Evolutionary conservation across 257 asterid species (phyloP), one percentile per base, ranked within the genome.

Genomic region (Echites panduratus): DNA sequence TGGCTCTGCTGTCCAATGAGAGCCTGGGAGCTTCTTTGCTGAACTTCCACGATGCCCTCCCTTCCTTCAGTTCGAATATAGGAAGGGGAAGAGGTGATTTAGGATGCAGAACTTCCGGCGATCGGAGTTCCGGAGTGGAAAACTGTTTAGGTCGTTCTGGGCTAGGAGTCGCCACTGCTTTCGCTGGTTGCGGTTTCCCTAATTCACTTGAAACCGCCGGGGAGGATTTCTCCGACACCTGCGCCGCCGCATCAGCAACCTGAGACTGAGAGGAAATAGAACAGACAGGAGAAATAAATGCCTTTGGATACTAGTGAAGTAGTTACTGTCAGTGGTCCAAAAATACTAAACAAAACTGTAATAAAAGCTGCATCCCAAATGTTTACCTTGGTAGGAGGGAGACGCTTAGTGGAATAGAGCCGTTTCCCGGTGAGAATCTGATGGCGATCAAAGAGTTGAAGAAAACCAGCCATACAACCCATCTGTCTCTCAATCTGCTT

Each of bases 1-100:
- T 89, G 47, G 98, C 98, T 77, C 96, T 79, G 79, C 99, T 94
- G 78, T 94, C 99, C 24, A 94, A 82, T 7, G 99, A 94, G 40
- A 94, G 93, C 84, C 99, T 84, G 1, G 96, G 97, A 24, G 96
- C 80, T 74, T 94, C 97, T 73, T 86, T 94, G 76, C 84, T 19
- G 73, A 89, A 85, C 83, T 86, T 94, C 99, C 97, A 94, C 5
- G 96, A 80, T 29, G 93, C 78, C 74, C 78, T 85, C 64, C 95
- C 96, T 71, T 90, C 92, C 56, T 87, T 89, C 73, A 82, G 45
- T 76, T 86, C 89, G 43, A 90, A 75, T 9, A 84, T 66, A 1
- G 89, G 87, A 4, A 84, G 77, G 35, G 81, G 87, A 22, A 83
- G 87, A 0, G 91, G 92, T 5, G 94, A 89, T 67, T 81, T 87